Evolutionary conservation across 73 alveolate genomes (phyloP).

Genomic region (Tetrahymena elliotti): DNA sequence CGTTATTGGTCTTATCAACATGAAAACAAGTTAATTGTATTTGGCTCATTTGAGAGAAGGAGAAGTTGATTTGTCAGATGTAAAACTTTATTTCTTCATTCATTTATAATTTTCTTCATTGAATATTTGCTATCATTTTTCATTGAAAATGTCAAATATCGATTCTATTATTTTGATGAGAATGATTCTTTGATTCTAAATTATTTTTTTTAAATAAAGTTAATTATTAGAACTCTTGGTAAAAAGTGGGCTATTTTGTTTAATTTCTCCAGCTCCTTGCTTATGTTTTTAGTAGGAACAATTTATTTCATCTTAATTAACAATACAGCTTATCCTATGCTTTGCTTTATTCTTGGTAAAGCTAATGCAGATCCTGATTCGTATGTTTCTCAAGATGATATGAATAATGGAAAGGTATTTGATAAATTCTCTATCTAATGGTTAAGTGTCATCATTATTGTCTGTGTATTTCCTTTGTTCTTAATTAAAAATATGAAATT

Average conservation of each 20-base stretch:
- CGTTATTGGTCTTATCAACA: not conserved
- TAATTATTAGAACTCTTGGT: constrained; percentile 20
- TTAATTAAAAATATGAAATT: constrained; percentile 13
- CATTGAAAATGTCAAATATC: too few relatives aligned
- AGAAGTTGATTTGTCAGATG: constrained; percentile 6
- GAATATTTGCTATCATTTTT: too few relatives aligned
- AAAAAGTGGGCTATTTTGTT: constrained; percentile 1
- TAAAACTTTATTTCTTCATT: not conserved
- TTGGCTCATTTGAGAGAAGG: constrained; percentile 21
- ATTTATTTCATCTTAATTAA: constrained; percentile 24
- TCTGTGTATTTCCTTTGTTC: constrained; percentile 9
- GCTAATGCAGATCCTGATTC: not conserved
- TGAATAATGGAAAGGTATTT: constrained; percentile 1
- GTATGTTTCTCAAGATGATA: not conserved
- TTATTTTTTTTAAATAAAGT: not conserved
- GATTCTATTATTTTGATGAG: too few relatives aligned
- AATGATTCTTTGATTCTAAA: not conserved
- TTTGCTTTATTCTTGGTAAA: not conserved
- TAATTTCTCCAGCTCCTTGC: constrained; percentile 6
- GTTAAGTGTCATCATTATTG: constrained; percentile 13
- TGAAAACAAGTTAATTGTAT: constrained; percentile 15
- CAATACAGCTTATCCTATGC: constrained; percentile 19
- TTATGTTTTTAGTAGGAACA: constrained; percentile 27
- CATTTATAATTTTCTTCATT: not conserved
- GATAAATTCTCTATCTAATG: constrained; percentile 28